Base-by-base conservation (phyloP, 306 rosid genomes). In the Leucaena leucocephala region DNA sequence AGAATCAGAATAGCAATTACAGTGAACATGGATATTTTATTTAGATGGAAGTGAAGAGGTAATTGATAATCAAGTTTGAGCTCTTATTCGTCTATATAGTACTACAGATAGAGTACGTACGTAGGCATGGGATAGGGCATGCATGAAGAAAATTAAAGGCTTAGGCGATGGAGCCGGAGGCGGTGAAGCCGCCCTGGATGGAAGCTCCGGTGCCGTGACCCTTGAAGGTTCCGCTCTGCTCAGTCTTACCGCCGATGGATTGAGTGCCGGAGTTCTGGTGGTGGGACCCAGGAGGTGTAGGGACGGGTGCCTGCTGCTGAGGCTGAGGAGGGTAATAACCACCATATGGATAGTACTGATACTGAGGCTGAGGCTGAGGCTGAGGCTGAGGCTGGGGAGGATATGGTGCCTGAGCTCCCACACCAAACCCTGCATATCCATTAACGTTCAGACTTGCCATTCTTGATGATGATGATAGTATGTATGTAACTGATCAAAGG, bases 171-270 rank as follows among this genome's bases (percentile, higher is more conserved):
- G 21, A 2, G 44, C 68, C 68, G 16, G 68, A 14, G 68, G 68
- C 68, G 17, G 68, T 63, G 5, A 63, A 67, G 72, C 72, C 72
- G 12, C 72, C 72, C 72, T 67, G 72, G 17, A 67, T 67, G 72
- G 72, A 67, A 5, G 52, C 72, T 4, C 72, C 52, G 1, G 52
- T 42, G 10, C 72, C 72, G 27, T 67, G 72, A 27, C 72, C 72
- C 52, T 67, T 67, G 52, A 40, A 67, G 35, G 72, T 67, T 6
- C 71, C 71, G 11, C 27, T 39, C 11, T 66, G 71, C 48, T 66
- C 45, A 4, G 34, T 39, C 1, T 66, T 66, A 12, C 71, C 71
- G 7, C 22, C 40, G 8, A 61, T 61, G 8, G 17, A 27, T 3
- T 61, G n/a, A 6, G 40, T 61, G 1, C 67, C 67, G n/a, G 67